Conservation (phyloP, 257 asterid genomes). For the Lantana camara region DNA sequence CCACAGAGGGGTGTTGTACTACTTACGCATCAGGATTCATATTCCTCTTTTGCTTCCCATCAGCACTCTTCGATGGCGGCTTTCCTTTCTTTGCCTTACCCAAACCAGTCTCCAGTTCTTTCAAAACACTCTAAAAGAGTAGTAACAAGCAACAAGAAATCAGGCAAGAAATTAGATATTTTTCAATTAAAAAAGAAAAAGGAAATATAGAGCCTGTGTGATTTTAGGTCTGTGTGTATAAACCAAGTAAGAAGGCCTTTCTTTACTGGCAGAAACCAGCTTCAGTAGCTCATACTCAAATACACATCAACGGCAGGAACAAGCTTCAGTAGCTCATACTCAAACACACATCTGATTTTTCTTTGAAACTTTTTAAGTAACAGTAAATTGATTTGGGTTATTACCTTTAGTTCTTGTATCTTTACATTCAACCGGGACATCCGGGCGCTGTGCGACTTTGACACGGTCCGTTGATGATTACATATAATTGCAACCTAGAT, state of each 20-base stretch:
- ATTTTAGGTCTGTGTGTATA: not conserved
- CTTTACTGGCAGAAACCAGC: conserved; percentile 8
- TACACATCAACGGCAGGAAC: too few species aligned
- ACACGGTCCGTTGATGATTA: conserved; percentile 92
- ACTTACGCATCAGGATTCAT: conserved; percentile 86
- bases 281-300: too few species aligned
- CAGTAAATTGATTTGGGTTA: conserved; percentile 1
- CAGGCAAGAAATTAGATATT: not conserved
- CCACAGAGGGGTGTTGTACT: not conserved
- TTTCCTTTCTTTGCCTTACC: conserved; percentile 86
- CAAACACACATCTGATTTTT: not conserved
- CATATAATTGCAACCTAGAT: conserved; percentile 95
- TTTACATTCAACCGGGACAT: conserved; percentile 77
- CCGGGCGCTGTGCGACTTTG: conserved; percentile 85
- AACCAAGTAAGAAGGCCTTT: not conserved
- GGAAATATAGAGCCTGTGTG: not conserved
- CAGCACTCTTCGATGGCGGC: conserved; percentile 71
- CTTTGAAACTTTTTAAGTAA: not conserved
- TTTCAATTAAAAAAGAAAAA: not conserved
- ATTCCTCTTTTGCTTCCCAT: conserved; percentile 86
- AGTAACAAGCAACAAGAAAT: conserved; percentile 11
- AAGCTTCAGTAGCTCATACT: not conserved
- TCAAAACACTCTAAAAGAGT: conserved; percentile 52
- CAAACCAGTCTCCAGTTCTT: conserved; percentile 70
- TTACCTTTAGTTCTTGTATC: conserved; percentile 88